phyloP scores from a whole-genome alignment of 2,329 filamentous ascomycete genomes.

The Epichloe scottii region DNA sequence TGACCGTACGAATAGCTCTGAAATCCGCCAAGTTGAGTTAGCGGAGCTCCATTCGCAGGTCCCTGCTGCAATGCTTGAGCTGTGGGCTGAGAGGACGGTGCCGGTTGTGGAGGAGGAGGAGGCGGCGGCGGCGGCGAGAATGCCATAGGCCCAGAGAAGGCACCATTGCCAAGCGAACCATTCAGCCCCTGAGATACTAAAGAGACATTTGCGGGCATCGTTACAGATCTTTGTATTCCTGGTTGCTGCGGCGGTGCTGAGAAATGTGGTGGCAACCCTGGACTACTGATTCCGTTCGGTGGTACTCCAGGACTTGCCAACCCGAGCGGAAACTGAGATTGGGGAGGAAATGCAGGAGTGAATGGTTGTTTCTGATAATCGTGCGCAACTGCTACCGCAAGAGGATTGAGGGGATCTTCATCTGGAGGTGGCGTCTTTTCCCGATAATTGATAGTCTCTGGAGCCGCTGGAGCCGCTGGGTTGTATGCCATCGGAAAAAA shows the following conservation, averaged over 20 bases:
- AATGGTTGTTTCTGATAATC: slow-evolving; percentile 43
- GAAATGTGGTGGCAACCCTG: slow-evolving; percentile 28
- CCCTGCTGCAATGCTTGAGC: slow-evolving; percentile 18
- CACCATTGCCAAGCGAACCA: slow-evolving; percentile 26
- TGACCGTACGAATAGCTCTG: slow-evolving; percentile 37
- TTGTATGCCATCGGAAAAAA: slow-evolving; percentile 64
- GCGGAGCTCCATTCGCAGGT: slow-evolving; percentile 24
- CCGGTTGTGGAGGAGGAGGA: slow-evolving; percentile 9
- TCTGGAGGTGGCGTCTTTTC: slow-evolving; percentile 72
- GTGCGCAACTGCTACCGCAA: slow-evolving; percentile 43
- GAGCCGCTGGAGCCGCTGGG: slow-evolving; percentile 63
- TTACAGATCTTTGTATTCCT: slow-evolving; percentile 33
- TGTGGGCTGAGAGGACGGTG: slow-evolving; percentile 2
- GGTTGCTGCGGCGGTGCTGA: slow-evolving; percentile 27
- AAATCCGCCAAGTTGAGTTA: slow-evolving; percentile 41
- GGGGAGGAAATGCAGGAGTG: slow-evolving; percentile 37
- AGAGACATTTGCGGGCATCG: slow-evolving; percentile 32
- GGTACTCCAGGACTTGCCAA: slow-evolving; percentile 28
- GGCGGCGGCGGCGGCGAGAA: slow-evolving; percentile 25
- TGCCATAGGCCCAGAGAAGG: slow-evolving; percentile 29
- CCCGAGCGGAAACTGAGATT: slow-evolving; percentile 27
- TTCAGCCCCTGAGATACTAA: slow-evolving; percentile 11
- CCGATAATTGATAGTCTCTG: slow-evolving; percentile 57
- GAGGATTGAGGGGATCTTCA: slow-evolving; percentile 46
- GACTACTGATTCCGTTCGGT: not conserved